Conservation (phyloP, 768 basidiomycete species). For the Trametes gibbosa region DNA sequence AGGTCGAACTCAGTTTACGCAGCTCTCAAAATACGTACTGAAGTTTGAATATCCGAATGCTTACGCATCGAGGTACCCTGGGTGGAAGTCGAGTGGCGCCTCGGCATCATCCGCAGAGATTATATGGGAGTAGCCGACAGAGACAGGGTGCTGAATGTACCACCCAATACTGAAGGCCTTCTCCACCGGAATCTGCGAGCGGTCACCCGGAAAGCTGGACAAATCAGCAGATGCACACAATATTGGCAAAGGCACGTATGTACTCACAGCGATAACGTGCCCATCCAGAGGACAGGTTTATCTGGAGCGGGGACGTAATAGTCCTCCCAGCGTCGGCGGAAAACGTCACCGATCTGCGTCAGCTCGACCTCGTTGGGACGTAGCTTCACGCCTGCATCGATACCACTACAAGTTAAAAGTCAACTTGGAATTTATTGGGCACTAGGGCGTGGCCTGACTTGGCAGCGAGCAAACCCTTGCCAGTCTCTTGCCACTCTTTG, state of each 20-base stretch:
- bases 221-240: not conserved
- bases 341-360: conserved; percentile 46
- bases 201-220: conserved; percentile 29
- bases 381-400: conserved; percentile 56
- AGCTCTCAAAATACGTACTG: not conserved
- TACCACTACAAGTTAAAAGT: conserved; percentile 34
- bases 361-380: conserved; percentile 51
- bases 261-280: conserved; percentile 40
- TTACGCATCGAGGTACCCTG: conserved; percentile 45
- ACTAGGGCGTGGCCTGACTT: conserved; percentile 37
- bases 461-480: conserved; percentile 49
- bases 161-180: conserved; percentile 32
- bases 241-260: not conserved
- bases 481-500: conserved; percentile 35
- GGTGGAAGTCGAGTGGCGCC: conserved; percentile 43
- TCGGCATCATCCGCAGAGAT: conserved; percentile 39
- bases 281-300: conserved; percentile 51
- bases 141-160: conserved; percentile 43
- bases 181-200: conserved; percentile 14
- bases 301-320: conserved; percentile 52
- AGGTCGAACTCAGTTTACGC: not conserved
- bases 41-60: conserved; percentile 16
- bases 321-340: conserved; percentile 46
- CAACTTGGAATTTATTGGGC: not conserved
- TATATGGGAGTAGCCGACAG: conserved; percentile 49